Conservation (phyloP, 2,329 filamentous ascomycete genomes). For the Neonectria sp. region DNA sequence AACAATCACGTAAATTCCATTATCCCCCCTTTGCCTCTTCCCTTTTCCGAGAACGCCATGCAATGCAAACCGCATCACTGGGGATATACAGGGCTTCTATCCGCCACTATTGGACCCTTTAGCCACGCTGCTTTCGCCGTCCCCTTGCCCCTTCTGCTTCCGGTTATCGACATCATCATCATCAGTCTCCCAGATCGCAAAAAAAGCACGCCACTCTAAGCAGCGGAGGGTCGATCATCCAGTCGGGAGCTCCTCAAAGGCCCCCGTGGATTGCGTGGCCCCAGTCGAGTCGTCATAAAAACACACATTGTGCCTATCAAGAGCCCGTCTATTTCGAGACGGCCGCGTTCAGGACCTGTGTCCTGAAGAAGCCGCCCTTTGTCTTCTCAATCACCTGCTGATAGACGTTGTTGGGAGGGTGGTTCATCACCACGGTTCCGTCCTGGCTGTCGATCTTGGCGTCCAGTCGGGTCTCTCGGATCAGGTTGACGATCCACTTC, state of each 20-base stretch:
- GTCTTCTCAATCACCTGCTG: constrained; percentile 99
- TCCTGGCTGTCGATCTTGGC: constrained; percentile 99
- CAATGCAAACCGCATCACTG: constrained; percentile 58
- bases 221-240: constrained; percentile 40
- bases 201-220: constrained; percentile 30
- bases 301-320: constrained; percentile 35
- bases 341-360: constrained; percentile 88
- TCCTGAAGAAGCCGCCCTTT: constrained; percentile 98
- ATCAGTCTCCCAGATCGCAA: constrained; percentile 23
- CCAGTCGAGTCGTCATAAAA: constrained; percentile 42
- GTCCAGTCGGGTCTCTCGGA: constrained; percentile 96
- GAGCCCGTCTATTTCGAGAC: constrained; percentile 64
- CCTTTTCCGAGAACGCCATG: constrained; percentile 56
- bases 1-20: constrained; percentile 51
- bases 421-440: constrained; percentile 99
- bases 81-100: constrained; percentile 47
- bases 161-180: constrained; percentile 28
- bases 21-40: constrained; percentile 50
- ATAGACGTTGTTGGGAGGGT: constrained; percentile 98
- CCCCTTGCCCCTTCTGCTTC: constrained; percentile 31
- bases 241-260: constrained; percentile 30
- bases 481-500: constrained; percentile 99
- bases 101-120: constrained; percentile 35
- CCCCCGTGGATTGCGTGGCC: constrained; percentile 36
- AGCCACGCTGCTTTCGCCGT: constrained; percentile 39